Evolutionary conservation across 1,284 basidiomycete genomes (phyloP).

Genomic region (Boletus calvinii): DNA sequence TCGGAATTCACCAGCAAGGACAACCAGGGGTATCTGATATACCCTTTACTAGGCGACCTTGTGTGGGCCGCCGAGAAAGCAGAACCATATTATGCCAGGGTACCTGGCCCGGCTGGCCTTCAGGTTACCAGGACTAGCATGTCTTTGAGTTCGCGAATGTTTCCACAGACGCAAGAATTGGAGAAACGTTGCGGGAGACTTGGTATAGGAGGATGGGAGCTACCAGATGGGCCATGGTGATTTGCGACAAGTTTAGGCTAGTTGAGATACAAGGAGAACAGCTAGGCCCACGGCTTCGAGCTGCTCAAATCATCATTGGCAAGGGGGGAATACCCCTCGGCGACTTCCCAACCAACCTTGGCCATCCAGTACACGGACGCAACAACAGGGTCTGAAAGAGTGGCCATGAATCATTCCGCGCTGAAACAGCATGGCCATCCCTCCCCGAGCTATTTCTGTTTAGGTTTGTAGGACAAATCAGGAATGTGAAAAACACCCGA

Average conservation of each 20-base stretch:
- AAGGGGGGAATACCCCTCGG: not conserved
- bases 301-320: not conserved
- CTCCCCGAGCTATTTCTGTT: not conserved
- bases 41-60: not conserved
- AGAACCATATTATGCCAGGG: not conserved
- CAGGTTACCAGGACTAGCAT: too few relatives aligned
- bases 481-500: conserved; percentile 4
- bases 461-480: conserved; percentile 8
- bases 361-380: not conserved
- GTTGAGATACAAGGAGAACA: not conserved
- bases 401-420: conserved; percentile 2
- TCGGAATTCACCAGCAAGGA: not conserved
- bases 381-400: not conserved
- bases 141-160: not conserved
- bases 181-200: not conserved
- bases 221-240: too few relatives aligned
- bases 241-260: not conserved
- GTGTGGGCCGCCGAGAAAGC: not conserved
- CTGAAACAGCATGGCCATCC: conserved; percentile 5
- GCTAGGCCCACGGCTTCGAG: not conserved
- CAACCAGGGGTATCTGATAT: conserved; percentile 3
- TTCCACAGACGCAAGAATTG: not conserved
- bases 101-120: too few relatives aligned
- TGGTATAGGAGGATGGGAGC: not conserved
- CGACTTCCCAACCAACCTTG: not conserved